Base-by-base conservation (phyloP, 345 rosid species). In the Salix suchowensis region DNA sequence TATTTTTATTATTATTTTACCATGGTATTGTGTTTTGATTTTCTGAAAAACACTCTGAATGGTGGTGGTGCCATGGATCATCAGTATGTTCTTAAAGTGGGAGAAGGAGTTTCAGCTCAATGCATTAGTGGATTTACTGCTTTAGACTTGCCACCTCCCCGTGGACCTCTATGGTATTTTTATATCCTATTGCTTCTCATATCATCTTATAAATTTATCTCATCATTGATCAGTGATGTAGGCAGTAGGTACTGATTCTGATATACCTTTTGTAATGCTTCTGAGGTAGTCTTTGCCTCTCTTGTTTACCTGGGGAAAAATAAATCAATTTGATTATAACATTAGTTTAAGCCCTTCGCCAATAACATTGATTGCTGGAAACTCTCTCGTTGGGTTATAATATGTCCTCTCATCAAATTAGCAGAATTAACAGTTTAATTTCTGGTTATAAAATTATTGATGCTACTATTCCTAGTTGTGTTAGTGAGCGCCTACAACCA, bases 61-160 rank as follows among this genome's bases (percentile, higher is more conserved):
- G 74, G 74, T 21, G 74, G 16, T 16, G 76, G 36, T 68, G 24
- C 46, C 19, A 21, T 36, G 76, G 74, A 55, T 54, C 7, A 65
- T 62, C 78, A 81, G 84, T 81, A 81, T 34, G 40, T 81, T 40
- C 84, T 81, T 37, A 74, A 81, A 77, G 84, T 81, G 55, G 84
- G 81, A 70, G 75, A 77, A 21, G 84, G 84, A 69, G 72, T 18
- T 65, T 39, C 81, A n/a, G 81, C 81, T 64, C 81, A 81, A 42
- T 81, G 84, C 71, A 77, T 81, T 13, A 81, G 84, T 74, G 81
- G 81, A 74, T 81, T 81, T 74, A 64, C 26, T 42, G 84, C 84
- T 5, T 65, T 81, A 10, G 81, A 81, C 55, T 69, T 81, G 34
- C 21, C 84, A 24, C 81, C 84, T 7, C 84, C 84, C 54, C 76